These are phyloP conservation scores for Thamnidium elegans DNA, from an alignment of 192 early-diverging fungal genomes.

Conservation along the genomic window DNA sequence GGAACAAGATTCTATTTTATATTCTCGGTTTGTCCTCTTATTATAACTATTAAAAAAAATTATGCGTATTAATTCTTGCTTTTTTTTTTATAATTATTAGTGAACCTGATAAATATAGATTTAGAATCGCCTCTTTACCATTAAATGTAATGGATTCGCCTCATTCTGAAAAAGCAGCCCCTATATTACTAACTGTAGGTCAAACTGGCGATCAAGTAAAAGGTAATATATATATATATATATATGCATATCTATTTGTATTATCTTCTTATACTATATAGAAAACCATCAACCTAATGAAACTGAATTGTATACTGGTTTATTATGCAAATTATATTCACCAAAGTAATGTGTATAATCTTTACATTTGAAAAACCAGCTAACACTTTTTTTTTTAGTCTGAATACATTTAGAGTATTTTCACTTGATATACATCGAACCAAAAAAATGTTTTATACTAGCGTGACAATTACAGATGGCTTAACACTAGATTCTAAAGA, in stretches of 20 bases:
- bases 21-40: slow-evolving; percentile 20
- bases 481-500: background rate
- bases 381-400: background rate
- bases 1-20: slow-evolving; percentile 27
- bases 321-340: slow-evolving; percentile 20
- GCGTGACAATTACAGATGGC: slow-evolving; percentile 13
- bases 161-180: slow-evolving; percentile 12
- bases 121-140: slow-evolving; percentile 14
- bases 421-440: slow-evolving; percentile 13
- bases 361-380: background rate
- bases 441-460: background rate
- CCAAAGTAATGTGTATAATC: background rate
- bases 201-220: slow-evolving; percentile 13
- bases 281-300: slow-evolving; percentile 20
- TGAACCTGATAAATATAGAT: slow-evolving; percentile 23
- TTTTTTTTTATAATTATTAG: slow-evolving; percentile 11
- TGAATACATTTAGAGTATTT: slow-evolving; percentile 16
- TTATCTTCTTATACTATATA: background rate
- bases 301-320: slow-evolving; percentile 8
- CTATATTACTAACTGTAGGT: slow-evolving; percentile 8
- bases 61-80: background rate
- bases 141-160: slow-evolving; percentile 11
- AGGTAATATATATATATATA: slow-evolving; percentile 8
- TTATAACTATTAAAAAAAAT: no score
- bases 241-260: slow-evolving; percentile 1